phyloP scores from a whole-genome alignment of 108 stramenopile species.

The Conticribra guillardii region DNA sequence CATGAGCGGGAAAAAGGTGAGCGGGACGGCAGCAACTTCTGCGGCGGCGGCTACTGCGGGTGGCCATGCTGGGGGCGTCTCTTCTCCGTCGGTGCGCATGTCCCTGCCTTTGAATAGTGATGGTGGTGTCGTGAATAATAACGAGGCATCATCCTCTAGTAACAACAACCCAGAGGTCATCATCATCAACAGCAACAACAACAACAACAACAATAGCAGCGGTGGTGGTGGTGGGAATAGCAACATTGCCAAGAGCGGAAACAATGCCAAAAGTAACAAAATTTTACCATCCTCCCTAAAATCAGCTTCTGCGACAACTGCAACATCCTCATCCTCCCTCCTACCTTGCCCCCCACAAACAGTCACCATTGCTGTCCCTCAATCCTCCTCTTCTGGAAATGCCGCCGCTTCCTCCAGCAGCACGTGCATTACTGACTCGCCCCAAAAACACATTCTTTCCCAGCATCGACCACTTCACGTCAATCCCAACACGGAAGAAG shows the following conservation, averaged over 20 bases:
- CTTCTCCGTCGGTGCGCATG: background rate
- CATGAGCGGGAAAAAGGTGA: background rate
- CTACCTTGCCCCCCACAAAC: constrained; percentile 8
- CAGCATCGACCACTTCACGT: background rate
- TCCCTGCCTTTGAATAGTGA: background rate
- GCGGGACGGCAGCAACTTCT: background rate
- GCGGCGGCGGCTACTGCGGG: background rate
- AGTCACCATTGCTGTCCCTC: constrained; percentile 5
- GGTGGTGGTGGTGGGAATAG: background rate
- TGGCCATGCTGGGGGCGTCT: background rate
- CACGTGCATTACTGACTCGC: background rate
- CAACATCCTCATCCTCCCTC: background rate
- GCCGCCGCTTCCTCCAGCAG: too few species aligned
- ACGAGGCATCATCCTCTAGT: too few species aligned
- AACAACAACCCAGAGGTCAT: too few species aligned
- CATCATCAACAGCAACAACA: background rate
- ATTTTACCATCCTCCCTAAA: background rate
- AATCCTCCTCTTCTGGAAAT: too few species aligned
- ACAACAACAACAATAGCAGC: background rate
- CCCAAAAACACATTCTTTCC: background rate
- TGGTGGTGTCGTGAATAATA: too few species aligned
- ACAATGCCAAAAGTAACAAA: background rate
- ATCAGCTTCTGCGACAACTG: background rate
- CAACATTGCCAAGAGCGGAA: background rate
- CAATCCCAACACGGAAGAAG: too few species aligned